Evolutionary conservation across 2,329 filamentous ascomycete genomes (phyloP).

Genomic region (Cladosporium sp.): DNA sequence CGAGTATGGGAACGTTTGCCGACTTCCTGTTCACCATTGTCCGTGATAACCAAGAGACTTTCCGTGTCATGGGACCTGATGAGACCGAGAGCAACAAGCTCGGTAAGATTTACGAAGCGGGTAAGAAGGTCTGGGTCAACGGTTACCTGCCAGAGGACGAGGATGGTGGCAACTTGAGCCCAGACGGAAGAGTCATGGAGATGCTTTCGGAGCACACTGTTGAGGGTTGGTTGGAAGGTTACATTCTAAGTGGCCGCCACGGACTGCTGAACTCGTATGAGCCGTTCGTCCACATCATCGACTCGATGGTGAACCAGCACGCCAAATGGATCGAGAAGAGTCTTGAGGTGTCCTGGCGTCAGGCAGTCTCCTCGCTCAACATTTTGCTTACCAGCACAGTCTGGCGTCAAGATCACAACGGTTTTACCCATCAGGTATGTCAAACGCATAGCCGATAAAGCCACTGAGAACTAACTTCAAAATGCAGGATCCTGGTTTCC

Average conservation of each 20-base stretch:
- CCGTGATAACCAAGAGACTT: slow-evolving; percentile 63
- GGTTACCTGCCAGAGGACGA: slow-evolving; percentile 75
- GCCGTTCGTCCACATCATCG: slow-evolving; percentile 79
- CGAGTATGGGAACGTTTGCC: slow-evolving; percentile 71
- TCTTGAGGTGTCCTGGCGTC: slow-evolving; percentile 75
- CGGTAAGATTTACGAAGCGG: slow-evolving; percentile 67
- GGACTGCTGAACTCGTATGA: slow-evolving; percentile 80
- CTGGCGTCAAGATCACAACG: slow-evolving; percentile 62
- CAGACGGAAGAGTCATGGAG: slow-evolving; percentile 74
- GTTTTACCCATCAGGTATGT: slow-evolving; percentile 69
- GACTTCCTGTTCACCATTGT: slow-evolving; percentile 68
- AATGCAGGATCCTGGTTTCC: slow-evolving; percentile 77
- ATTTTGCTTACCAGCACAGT: slow-evolving; percentile 77
- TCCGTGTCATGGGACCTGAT: slow-evolving; percentile 76
- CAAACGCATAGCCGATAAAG: not conserved
- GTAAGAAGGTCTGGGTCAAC: slow-evolving; percentile 78
- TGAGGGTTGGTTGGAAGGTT: slow-evolving; percentile 80
- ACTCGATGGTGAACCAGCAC: slow-evolving; percentile 84
- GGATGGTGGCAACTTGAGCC: slow-evolving; percentile 71
- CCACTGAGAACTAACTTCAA: slow-evolving; percentile 55
- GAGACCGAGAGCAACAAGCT: slow-evolving; percentile 84
- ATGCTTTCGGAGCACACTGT: slow-evolving; percentile 80
- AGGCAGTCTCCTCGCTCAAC: slow-evolving; percentile 72
- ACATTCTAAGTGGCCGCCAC: slow-evolving; percentile 72
- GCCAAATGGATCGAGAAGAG: slow-evolving; percentile 85